These are phyloP conservation scores for Endoconidiophora polonica DNA, from an alignment of 2,329 filamentous ascomycete species.

Conservation along the genomic window DNA sequence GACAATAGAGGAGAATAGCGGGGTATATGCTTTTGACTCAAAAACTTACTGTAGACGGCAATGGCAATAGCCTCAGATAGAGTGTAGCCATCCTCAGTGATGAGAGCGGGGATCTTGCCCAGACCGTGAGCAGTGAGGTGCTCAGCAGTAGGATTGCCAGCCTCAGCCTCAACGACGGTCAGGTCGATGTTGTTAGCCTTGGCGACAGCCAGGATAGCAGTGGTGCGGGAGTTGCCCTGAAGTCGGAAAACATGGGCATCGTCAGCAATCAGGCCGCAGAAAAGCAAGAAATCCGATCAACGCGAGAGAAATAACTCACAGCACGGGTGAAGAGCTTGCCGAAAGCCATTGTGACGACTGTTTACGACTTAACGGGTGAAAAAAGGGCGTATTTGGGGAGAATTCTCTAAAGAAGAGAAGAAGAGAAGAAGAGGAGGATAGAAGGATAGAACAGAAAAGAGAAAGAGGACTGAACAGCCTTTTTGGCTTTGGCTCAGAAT, in stretches of 20 bases:
- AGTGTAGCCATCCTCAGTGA: slow-evolving; percentile 78
- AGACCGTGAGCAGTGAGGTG: slow-evolving; percentile 77
- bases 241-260: slow-evolving; percentile 16
- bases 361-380: slow-evolving; percentile 12
- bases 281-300: slow-evolving; percentile 14
- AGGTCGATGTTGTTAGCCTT: slow-evolving; percentile 95
- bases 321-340: slow-evolving; percentile 87
- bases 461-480: slow-evolving; percentile 5
- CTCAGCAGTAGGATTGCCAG: slow-evolving; percentile 49
- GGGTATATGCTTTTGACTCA: not conserved
- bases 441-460: slow-evolving; percentile 1
- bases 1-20: not conserved
- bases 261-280: slow-evolving; percentile 18
- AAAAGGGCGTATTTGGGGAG: slow-evolving; percentile 15
- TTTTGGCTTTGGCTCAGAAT: slow-evolving; percentile 13
- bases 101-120: slow-evolving; percentile 83
- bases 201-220: slow-evolving; percentile 76
- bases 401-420: slow-evolving; percentile 18
- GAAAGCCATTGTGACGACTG: slow-evolving; percentile 64
- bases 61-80: slow-evolving; percentile 87
- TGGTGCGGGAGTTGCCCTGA: slow-evolving; percentile 79
- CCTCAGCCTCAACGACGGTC: slow-evolving; percentile 60
- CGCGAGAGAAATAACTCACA: slow-evolving; percentile 34
- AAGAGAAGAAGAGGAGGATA: slow-evolving; percentile 14
- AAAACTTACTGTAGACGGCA: slow-evolving; percentile 82